A percentile compares a stretch with the other conserved stretches of the same genome.
Evolutionary conservation across 1,284 basidiomycete species (phyloP).

Genomic region (Omphalotus olearius): DNA sequence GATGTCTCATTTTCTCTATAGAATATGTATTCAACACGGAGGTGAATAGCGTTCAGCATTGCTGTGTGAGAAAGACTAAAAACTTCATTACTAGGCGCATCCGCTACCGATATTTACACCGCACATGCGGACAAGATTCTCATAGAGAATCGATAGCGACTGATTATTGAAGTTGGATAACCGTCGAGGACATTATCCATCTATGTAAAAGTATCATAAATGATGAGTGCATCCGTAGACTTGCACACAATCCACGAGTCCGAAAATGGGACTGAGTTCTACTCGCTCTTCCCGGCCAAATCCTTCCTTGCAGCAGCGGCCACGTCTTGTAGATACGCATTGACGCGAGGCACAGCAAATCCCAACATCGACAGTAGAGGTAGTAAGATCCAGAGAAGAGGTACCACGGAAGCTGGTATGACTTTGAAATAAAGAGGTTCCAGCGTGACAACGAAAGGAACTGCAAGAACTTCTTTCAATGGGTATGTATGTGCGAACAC

Average conservation of each 20-base stretch:
- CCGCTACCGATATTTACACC: slow-evolving; percentile 64
- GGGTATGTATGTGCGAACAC: slow-evolving; percentile 36
- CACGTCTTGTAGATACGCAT: slow-evolving; percentile 27
- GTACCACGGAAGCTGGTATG: slow-evolving; percentile 50
- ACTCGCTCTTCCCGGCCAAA: slow-evolving; percentile 4
- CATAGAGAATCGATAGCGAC: neutral
- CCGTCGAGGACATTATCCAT: no score
- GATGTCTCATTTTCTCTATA: slow-evolving; percentile 23
- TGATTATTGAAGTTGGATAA: no score
- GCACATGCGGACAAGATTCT: slow-evolving; percentile 45
- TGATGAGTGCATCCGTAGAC: neutral
- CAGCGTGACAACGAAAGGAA: slow-evolving; percentile 48
- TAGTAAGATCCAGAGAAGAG: slow-evolving; percentile 33
- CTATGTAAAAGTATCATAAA: neutral
- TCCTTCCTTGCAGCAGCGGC: slow-evolving; percentile 32
- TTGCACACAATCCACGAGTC: neutral
- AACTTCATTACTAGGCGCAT: slow-evolving; percentile 45
- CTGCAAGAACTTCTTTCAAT: slow-evolving; percentile 14
- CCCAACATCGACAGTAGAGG: slow-evolving; percentile 22
- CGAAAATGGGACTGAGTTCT: neutral
- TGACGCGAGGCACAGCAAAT: slow-evolving; percentile 26
- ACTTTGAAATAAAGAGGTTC: slow-evolving; percentile 59
- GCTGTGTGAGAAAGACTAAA: neutral
- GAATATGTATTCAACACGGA: slow-evolving; percentile 96
- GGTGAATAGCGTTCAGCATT: slow-evolving; percentile 33